Conservation (phyloP, 352 stramenopile species). For the Vaucheria bursata region DNA sequence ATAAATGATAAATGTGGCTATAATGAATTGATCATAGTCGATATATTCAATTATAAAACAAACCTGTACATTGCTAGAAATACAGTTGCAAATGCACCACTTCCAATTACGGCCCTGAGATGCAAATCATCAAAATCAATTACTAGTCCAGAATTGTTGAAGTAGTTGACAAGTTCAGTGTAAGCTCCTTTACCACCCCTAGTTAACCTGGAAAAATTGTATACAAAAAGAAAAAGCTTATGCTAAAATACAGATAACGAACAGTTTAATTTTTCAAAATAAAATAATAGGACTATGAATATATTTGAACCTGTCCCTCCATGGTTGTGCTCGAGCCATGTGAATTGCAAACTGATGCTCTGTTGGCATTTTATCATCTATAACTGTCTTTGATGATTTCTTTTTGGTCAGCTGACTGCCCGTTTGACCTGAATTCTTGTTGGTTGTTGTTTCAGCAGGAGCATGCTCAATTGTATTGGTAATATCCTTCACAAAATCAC, state of each 20-base stretch:
- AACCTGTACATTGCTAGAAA: conserved; percentile 43
- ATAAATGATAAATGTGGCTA: not conserved
- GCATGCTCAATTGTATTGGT: too few species aligned
- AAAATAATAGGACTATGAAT: too few species aligned
- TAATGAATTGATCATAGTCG: too few species aligned
- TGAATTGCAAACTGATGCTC: conserved; percentile 44
- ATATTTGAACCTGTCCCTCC: conserved; percentile 27
- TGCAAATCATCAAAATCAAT: conserved; percentile 50
- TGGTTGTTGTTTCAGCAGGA: too few species aligned
- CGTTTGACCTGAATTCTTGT: too few species aligned
- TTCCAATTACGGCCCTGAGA: conserved; percentile 50
- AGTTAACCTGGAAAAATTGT: conserved; percentile 6
- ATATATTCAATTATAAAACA: too few species aligned
- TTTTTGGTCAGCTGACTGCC: too few species aligned
- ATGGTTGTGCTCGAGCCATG: conserved; percentile 41
- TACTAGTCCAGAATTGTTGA: conserved; percentile 38
- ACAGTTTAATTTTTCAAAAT: too few species aligned
- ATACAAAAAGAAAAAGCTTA: too few species aligned
- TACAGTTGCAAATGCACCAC: conserved; percentile 52
- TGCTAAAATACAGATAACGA: too few species aligned
- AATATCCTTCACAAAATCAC: conserved; percentile 44
- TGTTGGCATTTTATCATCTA: conserved; percentile 18
- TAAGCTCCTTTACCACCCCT: conserved; percentile 30
- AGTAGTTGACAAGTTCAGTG: conserved; percentile 38
- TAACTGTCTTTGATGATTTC: not conserved